Percentiles rank a stretch among this genome's conserved stretches.
phyloP scores from a whole-genome alignment of 805 yeast genomes.

The Isabelozyma rhagii region DNA sequence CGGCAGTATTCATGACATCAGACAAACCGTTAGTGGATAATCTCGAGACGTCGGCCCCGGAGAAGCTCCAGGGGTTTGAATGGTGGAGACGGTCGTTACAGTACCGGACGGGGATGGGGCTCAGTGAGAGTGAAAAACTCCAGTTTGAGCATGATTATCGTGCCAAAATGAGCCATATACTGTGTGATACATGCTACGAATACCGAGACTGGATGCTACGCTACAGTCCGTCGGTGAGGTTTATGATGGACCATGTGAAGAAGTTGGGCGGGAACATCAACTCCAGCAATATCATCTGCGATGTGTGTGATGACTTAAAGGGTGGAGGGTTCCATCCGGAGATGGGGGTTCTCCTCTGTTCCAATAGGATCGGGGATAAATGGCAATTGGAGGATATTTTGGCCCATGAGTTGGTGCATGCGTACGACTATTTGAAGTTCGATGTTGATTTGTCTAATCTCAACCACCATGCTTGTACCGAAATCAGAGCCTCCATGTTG shows the following conservation, averaged over 20 bases:
- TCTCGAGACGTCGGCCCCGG: conserved; percentile 22
- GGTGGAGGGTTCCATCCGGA: conserved; percentile 95
- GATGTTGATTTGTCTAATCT: conserved; percentile 81
- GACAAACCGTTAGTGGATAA: not conserved
- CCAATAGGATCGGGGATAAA: conserved; percentile 70
- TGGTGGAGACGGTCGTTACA: conserved; percentile 79
- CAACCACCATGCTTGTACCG: conserved; percentile 95
- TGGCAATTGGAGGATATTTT: conserved; percentile 88
- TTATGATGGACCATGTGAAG: conserved; percentile 80
- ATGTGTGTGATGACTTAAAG: conserved; percentile 72
- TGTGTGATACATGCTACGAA: conserved; percentile 71
- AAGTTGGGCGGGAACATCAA: conserved; percentile 54
- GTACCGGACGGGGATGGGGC: conserved; percentile 69
- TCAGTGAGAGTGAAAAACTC: conserved; percentile 46
- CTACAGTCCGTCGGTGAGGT: conserved; percentile 80
- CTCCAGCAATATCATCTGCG: conserved; percentile 64
- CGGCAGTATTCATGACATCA: too few species aligned
- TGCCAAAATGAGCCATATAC: conserved; percentile 36
- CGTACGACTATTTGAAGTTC: conserved; percentile 86
- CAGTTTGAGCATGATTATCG: conserved; percentile 60
- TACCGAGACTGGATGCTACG: conserved; percentile 75
- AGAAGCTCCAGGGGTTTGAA: conserved; percentile 51
- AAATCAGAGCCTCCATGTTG: conserved; percentile 86
- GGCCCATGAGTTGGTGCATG: conserved; percentile 91
- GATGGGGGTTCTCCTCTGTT: conserved; percentile 80